Conservation (phyloP, 768 basidiomycete species). For the Suillus spraguei region DNA sequence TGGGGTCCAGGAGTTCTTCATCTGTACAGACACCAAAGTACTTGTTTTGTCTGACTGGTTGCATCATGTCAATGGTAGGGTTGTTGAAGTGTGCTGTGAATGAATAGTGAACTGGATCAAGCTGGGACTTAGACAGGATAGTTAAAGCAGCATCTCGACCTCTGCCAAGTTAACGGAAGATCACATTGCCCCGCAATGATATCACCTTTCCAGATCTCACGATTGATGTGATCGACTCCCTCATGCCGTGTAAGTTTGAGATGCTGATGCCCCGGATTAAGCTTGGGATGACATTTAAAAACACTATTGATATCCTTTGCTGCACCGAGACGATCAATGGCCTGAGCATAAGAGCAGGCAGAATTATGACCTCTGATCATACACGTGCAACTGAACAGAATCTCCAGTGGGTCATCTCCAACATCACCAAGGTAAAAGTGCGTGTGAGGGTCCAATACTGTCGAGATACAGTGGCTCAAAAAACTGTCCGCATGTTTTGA, state of each 20-base stretch:
- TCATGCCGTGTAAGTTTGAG: background rate
- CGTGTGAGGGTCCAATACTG: background rate
- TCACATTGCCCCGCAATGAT: background rate
- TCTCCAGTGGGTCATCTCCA: conserved; percentile 34
- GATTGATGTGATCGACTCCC: conserved; percentile 4
- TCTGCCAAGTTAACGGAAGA: background rate
- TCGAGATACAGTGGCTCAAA: too few relatives aligned
- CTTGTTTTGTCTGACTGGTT: too few relatives aligned
- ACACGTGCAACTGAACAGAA: conserved; percentile 16
- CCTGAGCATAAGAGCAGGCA: conserved; percentile 16
- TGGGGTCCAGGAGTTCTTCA: too few relatives aligned
- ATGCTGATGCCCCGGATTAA: conserved; percentile 1
- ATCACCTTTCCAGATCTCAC: conserved; percentile 22
- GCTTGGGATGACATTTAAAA: background rate
- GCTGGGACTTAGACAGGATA: background rate
- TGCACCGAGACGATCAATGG: background rate
- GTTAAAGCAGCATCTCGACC: background rate
- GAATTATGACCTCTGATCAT: background rate
- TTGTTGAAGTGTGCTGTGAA: too few relatives aligned
- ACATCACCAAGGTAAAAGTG: conserved; percentile 26
- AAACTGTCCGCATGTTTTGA: too few relatives aligned
- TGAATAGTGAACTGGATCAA: background rate
- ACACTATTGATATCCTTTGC: conserved; percentile 18
- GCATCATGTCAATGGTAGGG: too few relatives aligned
- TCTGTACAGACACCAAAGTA: too few relatives aligned